Evolutionary conservation across 139 green algal species (phyloP), one percentile per base, ranked within the genome.

Genomic region (Bryopsis sp.): DNA sequence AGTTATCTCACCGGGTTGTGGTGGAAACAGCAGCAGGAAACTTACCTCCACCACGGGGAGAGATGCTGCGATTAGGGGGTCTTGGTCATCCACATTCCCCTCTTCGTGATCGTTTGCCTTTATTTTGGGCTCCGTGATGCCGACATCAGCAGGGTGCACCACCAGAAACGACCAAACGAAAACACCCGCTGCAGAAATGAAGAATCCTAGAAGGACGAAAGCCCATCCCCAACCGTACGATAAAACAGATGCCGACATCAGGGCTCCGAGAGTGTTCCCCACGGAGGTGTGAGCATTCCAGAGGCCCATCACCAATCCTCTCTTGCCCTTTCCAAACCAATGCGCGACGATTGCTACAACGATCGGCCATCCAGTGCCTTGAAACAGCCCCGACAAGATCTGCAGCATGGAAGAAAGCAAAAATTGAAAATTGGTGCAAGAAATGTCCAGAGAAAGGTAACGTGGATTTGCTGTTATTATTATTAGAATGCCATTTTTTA

Each of bases 241-340:
- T 34, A 83, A 38, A 50, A 76, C 59, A 92, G 84, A 78, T 6
- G 91, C 86, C 2, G 92, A 82, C 2, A 95, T 68, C 0, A 96
- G 74, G 33, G 87, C 88, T 19, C 92, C 92, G 7, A 90, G 50
- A 67, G 96, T 97, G 83, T 97, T 97, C 61, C 91, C 92, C 3
- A 97, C 64, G 37, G 77, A 90, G 3, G 92, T 97, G 86, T 98
- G 91, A 2, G 89, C 84, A 67, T 98, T 98, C 92, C 92, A 98
- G 29, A 97, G 74, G 58, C 92, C 92, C 87, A 98, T 96, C 64
- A 97, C 84, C 0, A 97, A 76, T 2, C 92, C 92, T 5, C 91
- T 81, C 73, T 94, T 91, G 54, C 86, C 84, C 71, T 96, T 96
- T 58, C 90, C 92, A 80, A 86, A 95, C 92, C 92, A 98, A 78